A percentile compares a stretch with the other conserved stretches of the same genome.
Evolutionary conservation across 1,284 basidiomycete species (phyloP).

Genomic region (Ceratorhiza oryzae-sativae): DNA sequence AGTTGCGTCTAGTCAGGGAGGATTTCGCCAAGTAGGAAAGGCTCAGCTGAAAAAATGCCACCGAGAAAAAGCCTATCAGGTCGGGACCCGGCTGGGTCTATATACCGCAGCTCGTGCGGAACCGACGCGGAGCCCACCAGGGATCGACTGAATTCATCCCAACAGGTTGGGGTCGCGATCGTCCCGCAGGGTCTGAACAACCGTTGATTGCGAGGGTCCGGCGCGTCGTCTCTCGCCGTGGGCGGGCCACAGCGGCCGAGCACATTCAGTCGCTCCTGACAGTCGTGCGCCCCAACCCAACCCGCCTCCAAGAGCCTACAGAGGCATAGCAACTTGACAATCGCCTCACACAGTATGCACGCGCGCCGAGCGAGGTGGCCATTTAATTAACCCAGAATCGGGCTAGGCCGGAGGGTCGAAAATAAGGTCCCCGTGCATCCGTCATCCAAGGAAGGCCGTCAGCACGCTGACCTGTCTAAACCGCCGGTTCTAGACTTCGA

Average conservation of each 20-base stretch:
- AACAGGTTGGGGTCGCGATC: not conserved
- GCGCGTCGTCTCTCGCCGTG: not conserved
- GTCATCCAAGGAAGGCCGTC: too few relatives aligned
- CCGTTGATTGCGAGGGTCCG: slow-evolving; percentile 8
- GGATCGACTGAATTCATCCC: not conserved
- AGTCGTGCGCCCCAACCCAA: not conserved
- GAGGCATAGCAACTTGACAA: too few relatives aligned
- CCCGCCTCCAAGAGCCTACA: too few relatives aligned
- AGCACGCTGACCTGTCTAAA: too few relatives aligned
- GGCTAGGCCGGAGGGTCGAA: slow-evolving; percentile 1
- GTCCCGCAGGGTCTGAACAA: not conserved
- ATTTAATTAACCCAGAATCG: slow-evolving; percentile 3
- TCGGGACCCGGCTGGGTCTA: not conserved
- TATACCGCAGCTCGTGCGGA: not conserved
- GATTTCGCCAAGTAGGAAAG: not conserved
- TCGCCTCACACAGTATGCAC: too few relatives aligned
- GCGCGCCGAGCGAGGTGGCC: not conserved
- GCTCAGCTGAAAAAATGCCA: not conserved
- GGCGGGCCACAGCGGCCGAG: not conserved
- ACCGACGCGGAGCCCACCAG: not conserved
- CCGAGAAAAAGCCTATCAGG: slow-evolving; percentile 5
- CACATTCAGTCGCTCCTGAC: not conserved
- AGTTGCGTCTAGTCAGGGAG: not conserved
- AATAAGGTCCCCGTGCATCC: not conserved
- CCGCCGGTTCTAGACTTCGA: not conserved